These are phyloP conservation scores for Exophiala aquamarina DNA, from an alignment of 2,329 filamentous ascomycete species.

Conservation along the genomic window DNA sequence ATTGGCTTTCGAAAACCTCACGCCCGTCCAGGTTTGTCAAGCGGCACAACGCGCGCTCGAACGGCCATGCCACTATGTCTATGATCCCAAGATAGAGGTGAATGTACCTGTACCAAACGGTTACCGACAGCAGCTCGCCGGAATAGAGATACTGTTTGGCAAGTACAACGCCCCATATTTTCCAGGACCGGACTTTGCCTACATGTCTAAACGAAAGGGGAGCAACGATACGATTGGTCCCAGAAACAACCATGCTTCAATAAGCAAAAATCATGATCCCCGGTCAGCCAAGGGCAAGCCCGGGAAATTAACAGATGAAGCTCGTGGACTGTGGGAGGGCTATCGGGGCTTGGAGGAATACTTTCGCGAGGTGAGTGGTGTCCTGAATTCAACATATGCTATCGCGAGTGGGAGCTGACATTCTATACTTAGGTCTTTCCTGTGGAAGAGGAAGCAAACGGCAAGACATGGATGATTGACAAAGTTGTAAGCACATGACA, in stretches of 20 bases:
- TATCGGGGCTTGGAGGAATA: slow-evolving; percentile 91
- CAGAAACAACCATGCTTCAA: slow-evolving; percentile 3
- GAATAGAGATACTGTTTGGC: slow-evolving; percentile 60
- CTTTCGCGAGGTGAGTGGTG: slow-evolving; percentile 63
- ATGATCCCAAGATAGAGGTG: slow-evolving; percentile 72
- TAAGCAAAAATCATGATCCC: background rate
- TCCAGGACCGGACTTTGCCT: slow-evolving; percentile 57
- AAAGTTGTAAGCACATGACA: slow-evolving; percentile 32
- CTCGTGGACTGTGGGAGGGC: slow-evolving; percentile 85
- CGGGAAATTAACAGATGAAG: slow-evolving; percentile 67
- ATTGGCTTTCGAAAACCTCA: slow-evolving; percentile 85
- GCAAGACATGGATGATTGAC: slow-evolving; percentile 83
- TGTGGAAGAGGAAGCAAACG: slow-evolving; percentile 91
- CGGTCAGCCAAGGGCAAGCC: slow-evolving; percentile 12
- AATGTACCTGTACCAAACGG: slow-evolving; percentile 82
- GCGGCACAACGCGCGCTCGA: slow-evolving; percentile 77
- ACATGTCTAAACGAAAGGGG: slow-evolving; percentile 32
- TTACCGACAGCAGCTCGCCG: slow-evolving; percentile 82
- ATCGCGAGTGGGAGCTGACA: too few species aligned
- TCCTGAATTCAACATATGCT: background rate
- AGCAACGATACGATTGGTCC: slow-evolving; percentile 21
- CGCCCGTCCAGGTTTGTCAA: slow-evolving; percentile 76
- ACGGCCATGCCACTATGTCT: slow-evolving; percentile 74
- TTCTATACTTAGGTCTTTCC: slow-evolving; percentile 65
- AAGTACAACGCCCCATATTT: slow-evolving; percentile 62